Evolutionary conservation across 129 eudicot genomes (phyloP), one percentile per base, ranked within the genome.

Genomic region (Gnaphalium uliginosum): DNA sequence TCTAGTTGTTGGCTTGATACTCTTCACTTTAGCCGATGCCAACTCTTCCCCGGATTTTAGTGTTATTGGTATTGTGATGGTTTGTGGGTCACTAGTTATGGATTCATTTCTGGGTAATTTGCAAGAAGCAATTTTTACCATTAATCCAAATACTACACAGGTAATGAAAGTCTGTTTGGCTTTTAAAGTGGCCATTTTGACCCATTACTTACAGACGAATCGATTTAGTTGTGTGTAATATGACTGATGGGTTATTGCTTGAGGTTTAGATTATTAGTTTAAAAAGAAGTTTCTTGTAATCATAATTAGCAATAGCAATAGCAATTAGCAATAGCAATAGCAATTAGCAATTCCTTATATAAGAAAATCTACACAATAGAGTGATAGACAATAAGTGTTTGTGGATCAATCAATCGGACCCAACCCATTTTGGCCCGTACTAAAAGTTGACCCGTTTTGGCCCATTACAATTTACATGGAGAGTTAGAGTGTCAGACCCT

Each of bases 11-110:
- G 99, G 99, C 27, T 78, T 91, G 74, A 91, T 94, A 46, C 88
- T 94, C 41, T 94, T 94, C 87, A 94, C 97, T 19, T 86, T 94
- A 71, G 97, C 97, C 8, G 99, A 94, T 84, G 99, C 97, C 26
- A 78, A 85, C 61, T 84, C 96, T 5, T 94, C 98, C 25, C 98
- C 98, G 7, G 91, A 94, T 75, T 94, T 94, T 72, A 94, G 89
- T 46, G 66, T 94, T 41, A 74, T 91, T 15, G 98, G 98, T 27
- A 93, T 94, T 61, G 79, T 87, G 39, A 94, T 94, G 97, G 90
- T 94, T 71, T 69, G 80, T 24, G 99, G 99, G 21, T 97, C 99
- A 62, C 86, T 94, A 30, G 79, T 91, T 41, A 94, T 94, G 99
- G 99, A 94, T 75, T 81, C 99, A 24, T 94, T 94, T 83, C 80